Evolutionary conservation across 805 yeast species (phyloP).

Genomic region (Lachancea meyersii): DNA sequence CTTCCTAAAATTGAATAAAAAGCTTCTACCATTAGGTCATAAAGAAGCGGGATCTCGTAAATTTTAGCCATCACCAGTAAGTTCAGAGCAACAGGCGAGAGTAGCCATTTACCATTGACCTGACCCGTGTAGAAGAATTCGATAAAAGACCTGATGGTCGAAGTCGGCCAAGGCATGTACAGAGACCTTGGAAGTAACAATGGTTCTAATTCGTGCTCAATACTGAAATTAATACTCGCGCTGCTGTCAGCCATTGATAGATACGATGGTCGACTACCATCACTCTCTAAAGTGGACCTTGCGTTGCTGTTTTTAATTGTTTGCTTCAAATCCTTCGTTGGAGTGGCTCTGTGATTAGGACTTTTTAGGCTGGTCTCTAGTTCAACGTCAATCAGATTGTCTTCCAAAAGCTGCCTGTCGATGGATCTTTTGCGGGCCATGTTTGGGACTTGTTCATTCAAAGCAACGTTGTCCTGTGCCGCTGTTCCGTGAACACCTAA

Average conservation of each 20-base stretch:
- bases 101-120: slow-evolving; percentile 67
- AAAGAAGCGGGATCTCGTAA: slow-evolving; percentile 62
- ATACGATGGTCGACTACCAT: slow-evolving; percentile 14
- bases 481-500: neutral
- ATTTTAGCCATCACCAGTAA: slow-evolving; percentile 55
- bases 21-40: slow-evolving; percentile 62
- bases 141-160: slow-evolving; percentile 56
- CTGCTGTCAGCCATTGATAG: slow-evolving; percentile 16
- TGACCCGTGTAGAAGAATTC: slow-evolving; percentile 78
- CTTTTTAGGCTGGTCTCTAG: neutral
- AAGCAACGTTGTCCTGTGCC: neutral
- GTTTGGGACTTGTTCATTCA: slow-evolving; percentile 16
- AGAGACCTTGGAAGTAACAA: slow-evolving; percentile 60
- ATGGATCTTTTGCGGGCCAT: slow-evolving; percentile 14
- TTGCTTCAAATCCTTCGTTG: neutral
- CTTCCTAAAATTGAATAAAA: slow-evolving; percentile 64
- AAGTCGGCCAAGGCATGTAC: slow-evolving; percentile 60
- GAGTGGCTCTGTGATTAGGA: neutral
- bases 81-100: slow-evolving; percentile 63
- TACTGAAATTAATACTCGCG: slow-evolving; percentile 10
- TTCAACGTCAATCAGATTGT: slow-evolving; percentile 10
- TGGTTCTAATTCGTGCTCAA: slow-evolving; percentile 44
- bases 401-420: slow-evolving; percentile 22
- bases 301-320: slow-evolving; percentile 1
- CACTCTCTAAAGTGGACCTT: slow-evolving; percentile 3